Base-by-base conservation (phyloP, 192 early-diverging fungal genomes). In the Dimargaris xerosporica region DNA sequence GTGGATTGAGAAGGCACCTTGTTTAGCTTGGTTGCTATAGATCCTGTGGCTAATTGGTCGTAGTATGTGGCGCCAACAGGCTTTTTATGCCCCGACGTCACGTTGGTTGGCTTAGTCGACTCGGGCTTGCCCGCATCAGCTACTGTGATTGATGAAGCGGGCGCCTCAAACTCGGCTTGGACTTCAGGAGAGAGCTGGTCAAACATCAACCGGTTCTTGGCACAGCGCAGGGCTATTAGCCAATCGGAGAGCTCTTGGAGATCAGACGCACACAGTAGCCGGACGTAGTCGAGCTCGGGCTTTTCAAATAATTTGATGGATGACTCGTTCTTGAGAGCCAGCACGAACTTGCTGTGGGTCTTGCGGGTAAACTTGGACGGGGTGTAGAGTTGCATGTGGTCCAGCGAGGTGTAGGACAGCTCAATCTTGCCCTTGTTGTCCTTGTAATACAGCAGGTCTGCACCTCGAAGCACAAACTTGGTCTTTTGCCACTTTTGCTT, bases 321-420 rank as follows among this genome's bases (percentile, higher is more conserved):
- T 41, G 58, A 60, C 58, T 60, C 58, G 23, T 60, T 60, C 42
- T 60, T 60, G 21, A 60, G 43, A 5, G 58, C 58, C 58, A 60
- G n/a, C 21, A 26, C 43, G 39, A 42, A 60, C n/a, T 60, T 60
- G 42, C 16, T 60, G 16, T 30, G 58, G 31, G 39, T 23, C 16
- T 26, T 16, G 34, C 30, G 25, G 7, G 34, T 16, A n/a, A 28
- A 7, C 16, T 28, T 30, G 21, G 58, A 60, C n/a, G 31, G 41
- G 21, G 58, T 44, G 58, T 60, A 60, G 12, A 60, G 21, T 17
- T 60, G 58, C 58, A 60, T 60, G 19, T 44, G 34, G n/a, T 60
- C 58, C 41, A 60, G 19, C 30, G 58, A 44, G 11, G 58, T 60
- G 39, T 60, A 60, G 21, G 58, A 39, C 42, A 60, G 13, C 19